Conservation (phyloP, 352 stramenopile species). For the Pythium diclinum region DNA sequence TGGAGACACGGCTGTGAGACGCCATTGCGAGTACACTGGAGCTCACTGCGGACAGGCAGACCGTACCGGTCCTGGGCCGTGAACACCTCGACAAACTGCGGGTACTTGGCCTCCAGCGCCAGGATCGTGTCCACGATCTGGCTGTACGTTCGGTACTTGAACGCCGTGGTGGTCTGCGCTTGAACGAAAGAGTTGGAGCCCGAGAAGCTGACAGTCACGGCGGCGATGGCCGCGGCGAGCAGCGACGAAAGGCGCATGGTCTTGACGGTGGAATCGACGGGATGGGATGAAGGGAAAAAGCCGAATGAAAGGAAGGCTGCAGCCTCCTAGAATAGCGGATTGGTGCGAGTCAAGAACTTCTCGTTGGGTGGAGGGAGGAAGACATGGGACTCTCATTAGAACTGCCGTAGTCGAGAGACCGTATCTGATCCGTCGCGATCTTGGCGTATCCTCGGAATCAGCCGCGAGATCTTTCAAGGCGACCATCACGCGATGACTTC, state of each 20-base stretch:
- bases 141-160: conserved; percentile 62
- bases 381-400: background rate
- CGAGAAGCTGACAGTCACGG: background rate
- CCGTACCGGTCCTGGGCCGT: conserved; percentile 77
- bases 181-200: background rate
- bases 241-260: background rate
- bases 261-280: background rate
- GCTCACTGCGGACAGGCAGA: conserved; percentile 45
- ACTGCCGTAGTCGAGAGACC: background rate
- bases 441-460: background rate
- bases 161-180: conserved; percentile 10
- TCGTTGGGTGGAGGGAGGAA: background rate
- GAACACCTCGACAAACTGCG: conserved; percentile 74
- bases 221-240: background rate
- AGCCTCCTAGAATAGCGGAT: background rate
- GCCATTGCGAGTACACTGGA: conserved; percentile 45
- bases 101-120: conserved; percentile 49
- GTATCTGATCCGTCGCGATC: conserved; percentile 1
- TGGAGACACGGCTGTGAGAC: conserved; percentile 54
- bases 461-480: background rate
- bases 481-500: background rate
- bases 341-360: too few species aligned
- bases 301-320: background rate
- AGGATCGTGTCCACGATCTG: conserved; percentile 66
- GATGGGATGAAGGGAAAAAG: background rate